Conservation (phyloP, 2,329 filamentous ascomycete genomes). For the Podosphaera leucotricha region DNA sequence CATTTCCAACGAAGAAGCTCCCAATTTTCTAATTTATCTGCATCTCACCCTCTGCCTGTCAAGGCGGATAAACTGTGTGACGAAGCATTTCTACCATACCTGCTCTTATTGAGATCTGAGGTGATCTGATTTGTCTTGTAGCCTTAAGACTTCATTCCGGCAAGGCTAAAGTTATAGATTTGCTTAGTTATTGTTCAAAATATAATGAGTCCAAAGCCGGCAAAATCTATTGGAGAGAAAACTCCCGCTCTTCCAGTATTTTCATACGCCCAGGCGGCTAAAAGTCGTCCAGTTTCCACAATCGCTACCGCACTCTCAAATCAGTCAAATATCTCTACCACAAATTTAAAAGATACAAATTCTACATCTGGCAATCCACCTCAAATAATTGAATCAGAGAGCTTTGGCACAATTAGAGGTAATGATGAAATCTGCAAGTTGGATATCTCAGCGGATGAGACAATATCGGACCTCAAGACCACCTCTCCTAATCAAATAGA, state of each 20-base stretch:
- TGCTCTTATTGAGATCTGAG: neutral
- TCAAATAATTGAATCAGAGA: constrained; percentile 10
- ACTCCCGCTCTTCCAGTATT: constrained; percentile 32
- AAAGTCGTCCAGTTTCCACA: constrained; percentile 31
- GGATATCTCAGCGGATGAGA: constrained; percentile 6
- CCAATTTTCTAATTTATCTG: no score
- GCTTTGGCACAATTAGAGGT: constrained; percentile 10
- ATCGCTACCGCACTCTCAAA: constrained; percentile 11
- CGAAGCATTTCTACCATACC: neutral
- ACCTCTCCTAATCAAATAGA: constrained; percentile 10
- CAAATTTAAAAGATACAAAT: constrained; percentile 12
- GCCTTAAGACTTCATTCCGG: neutral
- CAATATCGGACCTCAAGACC: constrained; percentile 8
- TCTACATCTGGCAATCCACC: constrained; percentile 12
- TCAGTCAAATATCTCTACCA: constrained; percentile 13
- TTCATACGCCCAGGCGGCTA: constrained; percentile 90
- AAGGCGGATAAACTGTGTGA: neutral
- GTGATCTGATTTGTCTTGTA: neutral
- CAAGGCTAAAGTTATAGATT: neutral
- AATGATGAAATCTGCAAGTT: constrained; percentile 6
- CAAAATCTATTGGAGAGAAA: constrained; percentile 16
- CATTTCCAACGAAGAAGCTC: no score
- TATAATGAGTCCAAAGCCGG: constrained; percentile 20
- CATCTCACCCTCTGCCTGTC: neutral
- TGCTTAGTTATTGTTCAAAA: neutral